These are phyloP conservation scores for Suhomyces wounanorum DNA, from an alignment of 1,139 yeast species.

Conservation along the genomic window DNA sequence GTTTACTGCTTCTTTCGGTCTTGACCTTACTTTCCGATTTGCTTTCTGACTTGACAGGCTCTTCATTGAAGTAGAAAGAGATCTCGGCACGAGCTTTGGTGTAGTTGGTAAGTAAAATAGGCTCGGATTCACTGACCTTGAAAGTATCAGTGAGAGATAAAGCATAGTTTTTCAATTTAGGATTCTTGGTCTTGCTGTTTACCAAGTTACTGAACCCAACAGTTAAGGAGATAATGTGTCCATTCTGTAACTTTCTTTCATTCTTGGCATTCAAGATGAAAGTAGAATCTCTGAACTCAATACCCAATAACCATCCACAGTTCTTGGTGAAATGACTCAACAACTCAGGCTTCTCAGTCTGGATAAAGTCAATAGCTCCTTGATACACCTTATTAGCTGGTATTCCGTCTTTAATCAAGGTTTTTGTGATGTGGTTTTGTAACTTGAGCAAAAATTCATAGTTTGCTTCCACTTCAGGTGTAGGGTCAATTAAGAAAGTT, in stretches of 20 bases:
- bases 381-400: constrained; percentile 67
- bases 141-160: constrained; percentile 83
- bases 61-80: constrained; percentile 84
- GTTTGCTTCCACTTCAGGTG: constrained; percentile 73
- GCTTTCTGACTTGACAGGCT: constrained; percentile 35
- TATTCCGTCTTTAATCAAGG: constrained; percentile 65
- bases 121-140: constrained; percentile 62
- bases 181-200: constrained; percentile 47
- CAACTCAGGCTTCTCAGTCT: constrained; percentile 62
- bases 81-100: constrained; percentile 73
- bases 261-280: constrained; percentile 74
- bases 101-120: constrained; percentile 70
- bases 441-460: constrained; percentile 75
- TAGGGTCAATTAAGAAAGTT: constrained; percentile 88
- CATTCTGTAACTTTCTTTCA: constrained; percentile 66
- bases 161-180: constrained; percentile 59
- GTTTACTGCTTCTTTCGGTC: constrained; percentile 35
- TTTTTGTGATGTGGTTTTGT: constrained; percentile 59
- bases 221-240: constrained; percentile 74
- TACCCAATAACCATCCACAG: constrained; percentile 88
- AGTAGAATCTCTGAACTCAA: constrained; percentile 84
- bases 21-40: constrained; percentile 28
- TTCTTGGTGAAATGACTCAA: constrained; percentile 70
- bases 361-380: constrained; percentile 61
- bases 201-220: constrained; percentile 72